These are phyloP conservation scores for Nicotiana attenuata DNA, from an alignment of 257 asterid species.

Conservation along the genomic window DNA sequence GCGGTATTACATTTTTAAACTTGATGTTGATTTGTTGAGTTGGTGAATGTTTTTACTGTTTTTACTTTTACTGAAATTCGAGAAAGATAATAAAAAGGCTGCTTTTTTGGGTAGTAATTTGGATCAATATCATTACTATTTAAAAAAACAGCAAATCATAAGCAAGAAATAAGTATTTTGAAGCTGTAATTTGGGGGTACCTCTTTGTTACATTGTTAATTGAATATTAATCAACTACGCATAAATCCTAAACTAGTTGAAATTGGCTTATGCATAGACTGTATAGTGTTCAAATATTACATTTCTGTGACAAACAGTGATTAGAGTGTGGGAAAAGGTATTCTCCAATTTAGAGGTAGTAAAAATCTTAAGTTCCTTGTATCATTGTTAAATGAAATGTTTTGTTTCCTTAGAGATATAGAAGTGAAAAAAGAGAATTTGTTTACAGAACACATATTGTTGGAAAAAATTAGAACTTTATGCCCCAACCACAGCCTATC, in stretches of 20 bases:
- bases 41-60: background rate
- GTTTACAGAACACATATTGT: too few relatives aligned
- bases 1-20: background rate
- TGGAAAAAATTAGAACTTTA: too few relatives aligned
- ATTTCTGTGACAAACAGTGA: background rate
- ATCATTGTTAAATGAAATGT: background rate
- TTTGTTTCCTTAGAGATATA: background rate
- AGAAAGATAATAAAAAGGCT: background rate
- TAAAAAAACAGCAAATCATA: background rate
- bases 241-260: background rate
- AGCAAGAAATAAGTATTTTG: background rate
- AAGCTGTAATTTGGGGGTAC: too few relatives aligned
- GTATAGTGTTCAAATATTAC: too few relatives aligned
- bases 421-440: background rate
- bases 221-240: background rate
- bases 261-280: too few relatives aligned
- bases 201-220: too few relatives aligned
- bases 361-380: too few relatives aligned
- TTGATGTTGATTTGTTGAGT: background rate
- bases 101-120: background rate
- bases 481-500: background rate
- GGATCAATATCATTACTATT: background rate
- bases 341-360: too few relatives aligned
- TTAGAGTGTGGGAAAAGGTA: too few relatives aligned
- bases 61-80: background rate